Conservation (phyloP, 768 basidiomycete species). For the Phaeotremella fagi region DNA sequence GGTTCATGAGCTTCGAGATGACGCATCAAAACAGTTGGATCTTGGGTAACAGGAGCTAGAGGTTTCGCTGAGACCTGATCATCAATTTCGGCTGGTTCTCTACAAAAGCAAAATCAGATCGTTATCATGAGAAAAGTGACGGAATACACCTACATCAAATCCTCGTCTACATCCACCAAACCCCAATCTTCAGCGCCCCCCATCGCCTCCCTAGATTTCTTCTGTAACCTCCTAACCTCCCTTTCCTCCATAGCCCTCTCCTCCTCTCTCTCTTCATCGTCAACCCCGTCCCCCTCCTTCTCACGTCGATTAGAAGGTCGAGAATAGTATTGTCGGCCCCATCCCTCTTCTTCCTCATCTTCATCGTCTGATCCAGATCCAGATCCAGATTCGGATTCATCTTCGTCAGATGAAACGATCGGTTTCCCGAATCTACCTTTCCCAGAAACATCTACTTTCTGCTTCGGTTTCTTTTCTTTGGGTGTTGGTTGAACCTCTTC, state of each 20-base stretch:
- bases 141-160: conserved; percentile 5
- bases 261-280: conserved; percentile 82
- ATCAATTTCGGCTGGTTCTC: conserved; percentile 4
- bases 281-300: conserved; percentile 53
- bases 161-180: conserved; percentile 55
- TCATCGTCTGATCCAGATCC: conserved; percentile 11
- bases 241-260: conserved; percentile 80
- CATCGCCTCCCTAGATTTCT: conserved; percentile 65
- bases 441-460: conserved; percentile 19
- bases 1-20: conserved; percentile 43
- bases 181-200: conserved; percentile 75
- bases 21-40: conserved; percentile 27
- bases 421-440: conserved; percentile 48
- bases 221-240: conserved; percentile 74
- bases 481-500: conserved; percentile 9
- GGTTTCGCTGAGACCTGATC: conserved; percentile 1
- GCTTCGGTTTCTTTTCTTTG: conserved; percentile 32
- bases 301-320: conserved; percentile 45
- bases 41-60: conserved; percentile 21
- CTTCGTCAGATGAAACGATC: conserved; percentile 27
- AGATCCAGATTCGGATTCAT: conserved; percentile 12
- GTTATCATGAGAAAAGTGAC: no score
- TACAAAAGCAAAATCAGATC: neutral
- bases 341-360: conserved; percentile 58
- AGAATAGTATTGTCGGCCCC: conserved; percentile 84